Evolutionary conservation across 2,329 filamentous ascomycete species (phyloP).

Genomic region (Ophiosphaerella korrae): DNA sequence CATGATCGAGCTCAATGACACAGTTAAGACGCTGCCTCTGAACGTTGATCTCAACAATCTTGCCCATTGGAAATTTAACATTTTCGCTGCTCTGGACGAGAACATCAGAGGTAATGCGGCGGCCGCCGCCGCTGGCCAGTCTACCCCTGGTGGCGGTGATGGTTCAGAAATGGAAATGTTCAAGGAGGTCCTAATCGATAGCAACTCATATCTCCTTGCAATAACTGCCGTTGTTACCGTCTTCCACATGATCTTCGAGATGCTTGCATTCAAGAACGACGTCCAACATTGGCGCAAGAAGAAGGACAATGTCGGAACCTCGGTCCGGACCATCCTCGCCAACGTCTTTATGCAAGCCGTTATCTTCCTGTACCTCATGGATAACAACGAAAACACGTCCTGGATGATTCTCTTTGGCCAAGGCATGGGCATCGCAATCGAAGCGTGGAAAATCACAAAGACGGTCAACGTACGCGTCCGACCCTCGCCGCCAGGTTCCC

Average conservation of each 20-base stretch:
- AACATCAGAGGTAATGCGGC: constrained; percentile 82
- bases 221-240: constrained; percentile 85
- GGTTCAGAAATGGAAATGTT: constrained; percentile 95
- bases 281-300: constrained; percentile 99
- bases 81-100: constrained; percentile 83
- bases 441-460: constrained; percentile 96
- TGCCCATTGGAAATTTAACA: constrained; percentile 84
- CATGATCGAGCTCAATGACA: constrained; percentile 91
- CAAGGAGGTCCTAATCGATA: constrained; percentile 93
- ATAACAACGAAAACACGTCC: constrained; percentile 96
- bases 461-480: constrained; percentile 86
- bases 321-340: constrained; percentile 90
- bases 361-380: constrained; percentile 95
- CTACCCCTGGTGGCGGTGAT: constrained; percentile 78
- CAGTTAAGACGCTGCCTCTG: constrained; percentile 79
- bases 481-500: constrained; percentile 67
- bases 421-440: constrained; percentile 78
- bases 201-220: constrained; percentile 86
- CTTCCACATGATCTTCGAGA: constrained; percentile 93
- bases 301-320: constrained; percentile 98
- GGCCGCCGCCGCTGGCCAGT: constrained; percentile 73
- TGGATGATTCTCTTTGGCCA: constrained; percentile 99
- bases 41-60: constrained; percentile 84
- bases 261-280: constrained; percentile 94
- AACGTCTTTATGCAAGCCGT: constrained; percentile 97